Conservation (phyloP, 2,329 filamentous ascomycete species). For the Paecilomyces variotii region DNA sequence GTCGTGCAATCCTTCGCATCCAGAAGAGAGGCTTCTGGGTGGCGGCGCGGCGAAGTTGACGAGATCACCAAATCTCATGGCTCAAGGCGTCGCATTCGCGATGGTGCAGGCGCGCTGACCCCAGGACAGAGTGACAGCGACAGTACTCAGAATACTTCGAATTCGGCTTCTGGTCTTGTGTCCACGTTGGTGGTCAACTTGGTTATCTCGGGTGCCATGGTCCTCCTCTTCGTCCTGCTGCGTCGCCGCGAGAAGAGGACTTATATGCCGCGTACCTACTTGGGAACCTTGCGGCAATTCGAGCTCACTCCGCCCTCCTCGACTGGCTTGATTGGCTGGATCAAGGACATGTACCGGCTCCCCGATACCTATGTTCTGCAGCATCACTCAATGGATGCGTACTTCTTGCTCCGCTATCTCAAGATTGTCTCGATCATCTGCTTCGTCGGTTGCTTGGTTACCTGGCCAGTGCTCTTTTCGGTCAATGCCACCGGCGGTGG, state of each 20-base stretch:
- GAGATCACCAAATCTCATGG: not conserved
- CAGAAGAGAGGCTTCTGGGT: not conserved
- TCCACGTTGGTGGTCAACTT: conserved; percentile 42
- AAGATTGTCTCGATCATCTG: conserved; percentile 71
- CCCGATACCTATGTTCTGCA: conserved; percentile 75
- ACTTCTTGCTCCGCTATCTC: conserved; percentile 81
- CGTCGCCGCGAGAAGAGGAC: conserved; percentile 41
- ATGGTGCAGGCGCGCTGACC: not conserved
- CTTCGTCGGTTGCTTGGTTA: conserved; percentile 73
- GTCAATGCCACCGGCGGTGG: conserved; percentile 77
- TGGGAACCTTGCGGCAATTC: conserved; percentile 43
- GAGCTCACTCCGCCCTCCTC: conserved; percentile 54
- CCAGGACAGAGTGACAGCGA: not conserved
- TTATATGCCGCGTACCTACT: conserved; percentile 50
- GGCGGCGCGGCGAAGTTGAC: not conserved
- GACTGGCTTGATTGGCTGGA: conserved; percentile 58
- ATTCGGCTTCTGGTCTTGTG: conserved; percentile 39
- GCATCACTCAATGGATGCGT: conserved; percentile 86
- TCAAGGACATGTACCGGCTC: conserved; percentile 56
- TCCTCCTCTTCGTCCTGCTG: conserved; percentile 44
- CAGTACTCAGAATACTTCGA: conserved; percentile 13
- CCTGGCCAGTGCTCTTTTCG: conserved; percentile 83
- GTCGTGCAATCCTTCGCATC: not conserved
- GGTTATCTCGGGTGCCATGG: conserved; percentile 36
- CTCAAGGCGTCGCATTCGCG: not conserved